phyloP scores from a whole-genome alignment of 352 stramenopile species.

The Phytopythium sindhum region DNA sequence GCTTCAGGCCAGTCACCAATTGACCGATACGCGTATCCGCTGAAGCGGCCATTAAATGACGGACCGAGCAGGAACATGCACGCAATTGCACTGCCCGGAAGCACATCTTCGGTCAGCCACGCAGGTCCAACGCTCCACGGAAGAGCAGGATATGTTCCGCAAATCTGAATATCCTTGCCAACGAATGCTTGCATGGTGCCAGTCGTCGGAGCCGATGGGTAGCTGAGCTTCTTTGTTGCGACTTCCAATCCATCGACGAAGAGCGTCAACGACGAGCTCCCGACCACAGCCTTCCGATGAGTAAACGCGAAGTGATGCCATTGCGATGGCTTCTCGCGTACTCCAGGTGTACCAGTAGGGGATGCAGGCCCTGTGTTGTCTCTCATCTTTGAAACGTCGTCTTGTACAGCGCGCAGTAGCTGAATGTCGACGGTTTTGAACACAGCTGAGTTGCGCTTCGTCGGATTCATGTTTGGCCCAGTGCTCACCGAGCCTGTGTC shows the following conservation, averaged over 20 bases:
- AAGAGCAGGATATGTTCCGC: slow-evolving; percentile 54
- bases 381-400: neutral
- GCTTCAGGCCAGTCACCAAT: slow-evolving; percentile 72
- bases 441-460: slow-evolving; percentile 45
- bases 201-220: slow-evolving; percentile 40
- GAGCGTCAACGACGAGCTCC: slow-evolving; percentile 65
- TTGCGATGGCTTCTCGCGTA: slow-evolving; percentile 31
- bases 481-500: slow-evolving; percentile 53
- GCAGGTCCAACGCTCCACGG: slow-evolving; percentile 60
- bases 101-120: slow-evolving; percentile 64
- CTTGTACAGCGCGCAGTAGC: slow-evolving; percentile 22
- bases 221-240: slow-evolving; percentile 70
- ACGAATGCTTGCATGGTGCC: slow-evolving; percentile 63
- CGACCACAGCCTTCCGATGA: slow-evolving; percentile 66
- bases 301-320: slow-evolving; percentile 78
- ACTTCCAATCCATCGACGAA: slow-evolving; percentile 76
- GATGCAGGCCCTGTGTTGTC: neutral
- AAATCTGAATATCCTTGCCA: slow-evolving; percentile 73
- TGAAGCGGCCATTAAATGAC: slow-evolving; percentile 57
- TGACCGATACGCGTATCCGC: slow-evolving; percentile 58
- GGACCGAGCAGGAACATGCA: slow-evolving; percentile 71
- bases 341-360: neutral
- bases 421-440: slow-evolving; percentile 68
- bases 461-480: slow-evolving; percentile 55
- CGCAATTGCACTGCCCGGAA: slow-evolving; percentile 36